Conservation (phyloP, 2,329 filamentous ascomycete genomes). For the Arthrobotrys sinensis region DNA sequence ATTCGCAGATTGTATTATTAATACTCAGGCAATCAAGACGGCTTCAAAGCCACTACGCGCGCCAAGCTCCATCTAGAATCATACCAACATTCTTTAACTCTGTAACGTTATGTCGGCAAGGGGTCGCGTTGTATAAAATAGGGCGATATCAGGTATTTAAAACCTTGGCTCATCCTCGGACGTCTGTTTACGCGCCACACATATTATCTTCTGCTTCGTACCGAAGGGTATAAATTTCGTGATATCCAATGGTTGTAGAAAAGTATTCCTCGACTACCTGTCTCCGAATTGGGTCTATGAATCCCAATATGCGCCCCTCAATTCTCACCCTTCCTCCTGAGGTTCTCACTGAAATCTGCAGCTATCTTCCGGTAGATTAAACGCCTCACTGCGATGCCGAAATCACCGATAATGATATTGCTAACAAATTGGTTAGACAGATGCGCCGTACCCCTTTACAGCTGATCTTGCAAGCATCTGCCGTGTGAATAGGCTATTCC, state of each 20-base stretch:
- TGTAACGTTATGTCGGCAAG: neutral
- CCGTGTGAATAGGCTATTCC: conserved; percentile 14
- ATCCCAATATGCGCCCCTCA: conserved; percentile 1
- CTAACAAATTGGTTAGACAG: neutral
- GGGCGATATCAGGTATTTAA: neutral
- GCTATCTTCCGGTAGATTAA: conserved; percentile 2
- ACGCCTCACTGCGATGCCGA: neutral
- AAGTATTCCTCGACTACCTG: neutral
- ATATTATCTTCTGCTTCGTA: too few relatives aligned
- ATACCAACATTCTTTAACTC: neutral
- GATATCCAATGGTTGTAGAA: neutral
- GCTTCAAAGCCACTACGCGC: neutral
- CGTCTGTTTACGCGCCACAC: neutral
- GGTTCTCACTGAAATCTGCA: conserved; percentile 1
- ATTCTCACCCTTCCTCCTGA: conserved; percentile 6
- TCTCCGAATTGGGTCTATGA: neutral
- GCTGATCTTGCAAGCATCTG: conserved; percentile 5
- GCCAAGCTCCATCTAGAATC: neutral
- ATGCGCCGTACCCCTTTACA: neutral
- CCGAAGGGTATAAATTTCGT: neutral
- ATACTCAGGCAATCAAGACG: neutral
- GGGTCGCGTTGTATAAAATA: neutral
- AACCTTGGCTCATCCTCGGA: too few relatives aligned
- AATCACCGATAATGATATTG: too few relatives aligned
- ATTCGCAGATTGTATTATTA: conserved; percentile 27